Evolutionary conservation across 1,284 basidiomycete genomes (phyloP).

Genomic region (Ganoderma lucidum): DNA sequence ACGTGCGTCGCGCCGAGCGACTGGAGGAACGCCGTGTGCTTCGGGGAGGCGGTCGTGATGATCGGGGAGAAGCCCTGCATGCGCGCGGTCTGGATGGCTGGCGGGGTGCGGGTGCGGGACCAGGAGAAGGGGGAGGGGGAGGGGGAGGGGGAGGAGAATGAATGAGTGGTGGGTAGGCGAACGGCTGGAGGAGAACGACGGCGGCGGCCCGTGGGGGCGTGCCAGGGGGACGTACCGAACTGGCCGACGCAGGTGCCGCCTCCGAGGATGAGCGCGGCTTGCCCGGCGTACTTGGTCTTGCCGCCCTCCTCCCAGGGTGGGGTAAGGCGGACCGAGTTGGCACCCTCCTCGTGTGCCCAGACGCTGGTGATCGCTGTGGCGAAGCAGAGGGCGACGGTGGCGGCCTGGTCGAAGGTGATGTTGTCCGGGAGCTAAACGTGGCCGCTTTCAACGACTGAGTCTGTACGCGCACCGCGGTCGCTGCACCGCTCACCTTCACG

Average conservation of each 20-base stretch:
- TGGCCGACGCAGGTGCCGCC: constrained; percentile 47
- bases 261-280: constrained; percentile 47
- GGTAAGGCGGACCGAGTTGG: constrained; percentile 30
- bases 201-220: too few relatives aligned
- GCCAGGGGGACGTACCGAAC: constrained; percentile 35
- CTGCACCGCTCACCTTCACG: constrained; percentile 31
- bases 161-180: too few relatives aligned
- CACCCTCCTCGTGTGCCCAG: constrained; percentile 28
- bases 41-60: constrained; percentile 54
- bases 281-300: constrained; percentile 37
- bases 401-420: constrained; percentile 41
- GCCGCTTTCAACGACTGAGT: neutral
- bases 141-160: too few relatives aligned
- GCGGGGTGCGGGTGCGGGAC: neutral
- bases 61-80: constrained; percentile 56
- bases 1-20: constrained; percentile 37
- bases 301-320: constrained; percentile 37
- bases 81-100: constrained; percentile 53
- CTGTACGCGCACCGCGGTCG: neutral
- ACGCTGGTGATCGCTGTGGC: constrained; percentile 39
- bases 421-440: constrained; percentile 37
- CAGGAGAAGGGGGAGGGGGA: too few relatives aligned
- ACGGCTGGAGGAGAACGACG: too few relatives aligned
- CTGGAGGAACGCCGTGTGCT: constrained; percentile 52
- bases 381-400: constrained; percentile 40